Base-by-base conservation (phyloP, 2,329 filamentous ascomycete genomes). In the Apiospora arundinis region DNA sequence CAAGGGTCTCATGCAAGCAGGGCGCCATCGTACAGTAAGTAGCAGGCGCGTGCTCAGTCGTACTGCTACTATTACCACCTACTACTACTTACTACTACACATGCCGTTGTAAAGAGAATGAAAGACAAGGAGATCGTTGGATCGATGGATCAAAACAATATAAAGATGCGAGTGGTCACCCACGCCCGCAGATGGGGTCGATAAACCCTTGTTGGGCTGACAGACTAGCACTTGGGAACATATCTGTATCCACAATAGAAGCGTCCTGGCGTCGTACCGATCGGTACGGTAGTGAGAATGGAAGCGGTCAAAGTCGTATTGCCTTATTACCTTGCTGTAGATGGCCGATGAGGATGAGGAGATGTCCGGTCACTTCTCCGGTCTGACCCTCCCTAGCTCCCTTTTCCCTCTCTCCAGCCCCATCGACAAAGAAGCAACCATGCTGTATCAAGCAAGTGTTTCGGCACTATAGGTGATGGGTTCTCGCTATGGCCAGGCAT, bases 261-360 rank as follows among this genome's bases (percentile, higher is more conserved):
- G 18, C 42, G 42, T 18, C 42, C 42, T 45, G 42, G 32, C 56
- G 32, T 63, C 32, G 56, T 63, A 40, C 5, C 21, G 32, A 12
- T 4, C 28, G 18, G 28, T 28, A 18, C 56, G 52, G 28, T 32
- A 60, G 52, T 18, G 28, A 32, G 25, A 37, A 25, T 32, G 48
- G n/a, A 49, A 60, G 52, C 52, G 52, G 52, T 60, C 52, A 60
- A 21, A 49, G 28, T 60, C 52, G 52, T 37, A 37, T 60, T n/a
- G 21, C 52, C 18, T 37, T 11, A 28, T 16, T 16, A 45, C 42
- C 42, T 14, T 45, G 12, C 42, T 37, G 28, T n/a, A 60, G 52
- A 37, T 37, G 28, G 28, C 3, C 28, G 16, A 40, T 23, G 56
- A 40, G 32, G 56, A 63, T 32, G 56, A 40, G 12, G 16, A 23